A percentile compares a stretch with the other conserved stretches of the same genome.
phyloP scores from a whole-genome alignment of 208 protist genomes.

The Angomonas desouzai region DNA sequence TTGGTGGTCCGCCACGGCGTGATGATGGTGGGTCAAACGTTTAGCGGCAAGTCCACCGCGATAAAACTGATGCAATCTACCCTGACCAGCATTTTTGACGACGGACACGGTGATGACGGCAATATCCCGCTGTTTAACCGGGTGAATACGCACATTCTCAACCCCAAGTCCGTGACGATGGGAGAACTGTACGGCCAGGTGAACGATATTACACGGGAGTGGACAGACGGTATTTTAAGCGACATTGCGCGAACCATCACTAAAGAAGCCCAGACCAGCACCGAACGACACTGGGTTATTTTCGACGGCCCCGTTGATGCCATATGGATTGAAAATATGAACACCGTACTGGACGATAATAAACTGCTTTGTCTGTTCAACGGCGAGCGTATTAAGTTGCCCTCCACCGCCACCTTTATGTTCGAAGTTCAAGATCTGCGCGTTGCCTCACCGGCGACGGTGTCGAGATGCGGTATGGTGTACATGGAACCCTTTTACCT shows the following conservation, averaged over 20 bases:
- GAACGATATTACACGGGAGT: slow-evolving; percentile 96
- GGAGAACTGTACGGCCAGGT: slow-evolving; percentile 96
- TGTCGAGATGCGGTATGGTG: slow-evolving; percentile 99
- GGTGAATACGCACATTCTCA: slow-evolving; percentile 83
- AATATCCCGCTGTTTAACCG: slow-evolving; percentile 74
- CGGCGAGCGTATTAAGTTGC: slow-evolving; percentile 96
- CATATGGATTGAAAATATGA: slow-evolving; percentile 99
- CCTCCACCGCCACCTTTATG: slow-evolving; percentile 91
- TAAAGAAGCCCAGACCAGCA: slow-evolving; percentile 52
- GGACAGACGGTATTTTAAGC: slow-evolving; percentile 96
- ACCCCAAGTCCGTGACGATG: slow-evolving; percentile 97
- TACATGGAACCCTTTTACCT: slow-evolving; percentile 95
- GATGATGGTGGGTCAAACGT: slow-evolving; percentile 96
- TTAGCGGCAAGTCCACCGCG: slow-evolving; percentile 91
- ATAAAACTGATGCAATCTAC: slow-evolving; percentile 74
- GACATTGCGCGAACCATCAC: slow-evolving; percentile 89
- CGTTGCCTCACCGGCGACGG: slow-evolving; percentile 98
- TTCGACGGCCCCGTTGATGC: slow-evolving; percentile 99
- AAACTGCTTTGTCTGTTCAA: slow-evolving; percentile 97
- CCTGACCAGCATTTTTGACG: slow-evolving; percentile 74
- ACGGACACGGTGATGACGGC: slow-evolving; percentile 66
- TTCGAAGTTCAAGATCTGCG: slow-evolving; percentile 98
- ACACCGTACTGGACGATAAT: slow-evolving; percentile 99
- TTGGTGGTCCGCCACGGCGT: slow-evolving; percentile 91
- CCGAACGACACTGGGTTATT: slow-evolving; percentile 93